Evolutionary conservation across 805 yeast species (phyloP).

Genomic region (Huiozyma sinensis): DNA sequence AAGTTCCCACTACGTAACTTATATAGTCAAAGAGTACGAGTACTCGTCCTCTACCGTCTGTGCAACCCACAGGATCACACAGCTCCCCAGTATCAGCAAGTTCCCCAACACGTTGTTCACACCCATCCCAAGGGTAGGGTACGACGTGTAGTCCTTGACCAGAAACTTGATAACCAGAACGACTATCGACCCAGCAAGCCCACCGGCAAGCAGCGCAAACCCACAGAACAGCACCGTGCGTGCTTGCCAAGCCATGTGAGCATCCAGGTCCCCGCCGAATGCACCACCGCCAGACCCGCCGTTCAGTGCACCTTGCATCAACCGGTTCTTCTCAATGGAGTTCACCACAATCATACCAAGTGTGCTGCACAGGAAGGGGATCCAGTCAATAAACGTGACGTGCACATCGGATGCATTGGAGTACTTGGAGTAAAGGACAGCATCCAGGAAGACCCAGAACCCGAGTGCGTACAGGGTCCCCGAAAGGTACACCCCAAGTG

Average conservation of each 20-base stretch:
- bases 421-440: conserved; percentile 75
- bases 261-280: conserved; percentile 26
- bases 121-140: conserved; percentile 94
- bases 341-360: conserved; percentile 75
- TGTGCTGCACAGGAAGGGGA: conserved; percentile 81
- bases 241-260: conserved; percentile 82
- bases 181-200: conserved; percentile 83
- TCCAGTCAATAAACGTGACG: conserved; percentile 90
- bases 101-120: conserved; percentile 77
- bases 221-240: conserved; percentile 84
- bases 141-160: conserved; percentile 56
- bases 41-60: conserved; percentile 95
- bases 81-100: conserved; percentile 73
- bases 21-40: conserved; percentile 79
- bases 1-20: conserved; percentile 6
- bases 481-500: conserved; percentile 65
- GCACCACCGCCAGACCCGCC: conserved; percentile 16
- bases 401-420: conserved; percentile 81
- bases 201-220: conserved; percentile 86
- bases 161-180: conserved; percentile 79
- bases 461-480: conserved; percentile 77
- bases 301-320: conserved; percentile 30
- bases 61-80: conserved; percentile 83
- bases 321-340: conserved; percentile 34
- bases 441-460: conserved; percentile 81